These are phyloP conservation scores for Annulohypoxylon bovei DNA, from an alignment of 495 filamentous ascomycete species.

Conservation along the genomic window DNA sequence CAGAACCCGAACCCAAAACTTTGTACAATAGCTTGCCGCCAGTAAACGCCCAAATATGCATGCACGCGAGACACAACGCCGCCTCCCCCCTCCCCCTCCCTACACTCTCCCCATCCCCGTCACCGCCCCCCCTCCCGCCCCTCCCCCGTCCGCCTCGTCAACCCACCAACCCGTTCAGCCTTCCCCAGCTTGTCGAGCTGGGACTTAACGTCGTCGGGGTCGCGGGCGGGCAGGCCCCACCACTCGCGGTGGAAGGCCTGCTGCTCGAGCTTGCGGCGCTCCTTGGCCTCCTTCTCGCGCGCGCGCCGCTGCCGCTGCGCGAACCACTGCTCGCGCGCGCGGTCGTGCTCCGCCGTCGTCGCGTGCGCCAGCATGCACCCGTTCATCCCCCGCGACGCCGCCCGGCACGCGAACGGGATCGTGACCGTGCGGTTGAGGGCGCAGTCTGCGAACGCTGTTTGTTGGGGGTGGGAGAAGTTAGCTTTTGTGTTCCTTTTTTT, in stretches of 20 bases:
- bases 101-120: conserved; percentile 16
- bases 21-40: conserved; percentile 21
- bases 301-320: conserved; percentile 72
- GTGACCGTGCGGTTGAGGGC: conserved; percentile 84
- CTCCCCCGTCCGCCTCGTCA: conserved; percentile 33
- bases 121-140: conserved; percentile 11
- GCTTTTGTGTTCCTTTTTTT: background rate
- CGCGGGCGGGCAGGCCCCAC: conserved; percentile 65
- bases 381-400: conserved; percentile 86
- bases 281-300: conserved; percentile 68
- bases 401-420: conserved; percentile 84
- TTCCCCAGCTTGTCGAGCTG: conserved; percentile 53
- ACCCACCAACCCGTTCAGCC: conserved; percentile 53
- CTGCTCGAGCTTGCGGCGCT: conserved; percentile 62
- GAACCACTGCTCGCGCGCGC: conserved; percentile 95
- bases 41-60: conserved; percentile 39
- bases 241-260: conserved; percentile 68
- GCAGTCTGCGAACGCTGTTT: conserved; percentile 86
- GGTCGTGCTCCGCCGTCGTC: conserved; percentile 84
- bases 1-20: conserved; percentile 26
- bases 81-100: background rate
- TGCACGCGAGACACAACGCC: conserved; percentile 24
- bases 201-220: conserved; percentile 50
- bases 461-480: background rate
- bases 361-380: conserved; percentile 88